Conservation (phyloP, 83 land plant species). For the Picea abies region DNA sequence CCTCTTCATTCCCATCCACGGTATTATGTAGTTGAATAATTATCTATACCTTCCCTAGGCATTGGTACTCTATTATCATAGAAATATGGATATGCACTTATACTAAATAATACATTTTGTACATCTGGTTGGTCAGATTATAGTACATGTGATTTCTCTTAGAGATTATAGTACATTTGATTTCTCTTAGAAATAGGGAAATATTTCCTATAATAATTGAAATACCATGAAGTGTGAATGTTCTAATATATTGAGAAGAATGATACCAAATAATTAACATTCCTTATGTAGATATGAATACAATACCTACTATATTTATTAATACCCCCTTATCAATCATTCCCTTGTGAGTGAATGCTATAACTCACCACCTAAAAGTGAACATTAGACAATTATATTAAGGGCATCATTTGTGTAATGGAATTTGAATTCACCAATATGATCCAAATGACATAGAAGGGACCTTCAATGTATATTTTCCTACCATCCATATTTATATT, state of each 20-base stretch:
- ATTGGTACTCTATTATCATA: conserved; percentile 13
- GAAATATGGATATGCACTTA: conserved; percentile 32
- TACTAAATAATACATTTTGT: conserved; percentile 63
- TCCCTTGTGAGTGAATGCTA: conserved; percentile 86
- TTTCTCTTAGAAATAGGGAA: conserved; percentile 39
- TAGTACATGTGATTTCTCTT: conserved; percentile 14
- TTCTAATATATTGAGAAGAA: conserved; percentile 38
- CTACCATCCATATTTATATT: conserved; percentile 39
- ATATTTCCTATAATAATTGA: conserved; percentile 49
- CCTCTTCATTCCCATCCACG: conserved; percentile 8
- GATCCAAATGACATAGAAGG: conserved; percentile 92
- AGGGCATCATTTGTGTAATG: conserved; percentile 81
- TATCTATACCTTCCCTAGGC: conserved; percentile 17
- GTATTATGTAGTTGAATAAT: background rate
- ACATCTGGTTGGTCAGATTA: conserved; percentile 42
- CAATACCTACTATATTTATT: conserved; percentile 56
- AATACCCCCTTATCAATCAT: conserved; percentile 68
- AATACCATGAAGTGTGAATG: conserved; percentile 77
- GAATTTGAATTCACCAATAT: conserved; percentile 64
- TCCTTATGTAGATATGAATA: conserved; percentile 82
- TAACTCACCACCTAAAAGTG: conserved; percentile 58
- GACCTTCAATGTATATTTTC: conserved; percentile 80
- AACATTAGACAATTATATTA: conserved; percentile 77
- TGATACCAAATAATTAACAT: conserved; percentile 80
- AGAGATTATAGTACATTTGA: conserved; percentile 5